These are phyloP conservation scores for Lactifluus echinatus DNA, from an alignment of 768 basidiomycete species.

Conservation along the genomic window DNA sequence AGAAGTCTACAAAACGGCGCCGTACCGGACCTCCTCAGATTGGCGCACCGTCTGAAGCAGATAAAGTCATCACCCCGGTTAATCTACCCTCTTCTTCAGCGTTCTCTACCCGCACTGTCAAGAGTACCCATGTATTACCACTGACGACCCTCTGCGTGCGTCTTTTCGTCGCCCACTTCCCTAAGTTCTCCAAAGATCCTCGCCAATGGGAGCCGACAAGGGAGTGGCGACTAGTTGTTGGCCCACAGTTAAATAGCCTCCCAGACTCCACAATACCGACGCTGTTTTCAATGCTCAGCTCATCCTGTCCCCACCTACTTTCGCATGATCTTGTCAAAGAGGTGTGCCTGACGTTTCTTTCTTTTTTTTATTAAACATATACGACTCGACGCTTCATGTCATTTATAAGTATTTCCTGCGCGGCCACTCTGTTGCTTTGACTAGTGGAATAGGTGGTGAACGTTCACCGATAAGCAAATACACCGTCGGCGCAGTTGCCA, in stretches of 20 bases:
- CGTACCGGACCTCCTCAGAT: constrained; percentile 24
- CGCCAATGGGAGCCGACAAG: constrained; percentile 30
- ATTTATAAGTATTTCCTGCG: constrained; percentile 46
- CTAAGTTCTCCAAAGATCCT: constrained; percentile 32
- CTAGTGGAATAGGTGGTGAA: constrained; percentile 39
- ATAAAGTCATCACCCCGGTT: constrained; percentile 31
- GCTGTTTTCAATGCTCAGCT: constrained; percentile 43
- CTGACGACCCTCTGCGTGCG: constrained; percentile 44
- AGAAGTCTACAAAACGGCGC: constrained; percentile 26
- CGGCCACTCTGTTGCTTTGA: constrained; percentile 41
- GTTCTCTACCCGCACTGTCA: constrained; percentile 34
- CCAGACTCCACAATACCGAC: constrained; percentile 45
- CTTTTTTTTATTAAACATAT: neutral
- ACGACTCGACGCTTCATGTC: neutral
- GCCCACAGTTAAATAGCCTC: constrained; percentile 35
- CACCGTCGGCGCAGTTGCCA: constrained; percentile 40
- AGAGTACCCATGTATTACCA: constrained; percentile 30
- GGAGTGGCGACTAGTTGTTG: constrained; percentile 25
- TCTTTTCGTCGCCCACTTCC: constrained; percentile 40
- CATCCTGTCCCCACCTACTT: constrained; percentile 43
- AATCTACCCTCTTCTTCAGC: constrained; percentile 43
- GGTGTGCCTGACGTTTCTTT: constrained; percentile 34
- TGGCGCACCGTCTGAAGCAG: constrained; percentile 40
- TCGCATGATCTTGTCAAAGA: constrained; percentile 47
- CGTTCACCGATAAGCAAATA: constrained; percentile 32